Evolutionary conservation across 441 rosid genomes (phyloP).

Genomic region (Euphorbia celastroides): DNA sequence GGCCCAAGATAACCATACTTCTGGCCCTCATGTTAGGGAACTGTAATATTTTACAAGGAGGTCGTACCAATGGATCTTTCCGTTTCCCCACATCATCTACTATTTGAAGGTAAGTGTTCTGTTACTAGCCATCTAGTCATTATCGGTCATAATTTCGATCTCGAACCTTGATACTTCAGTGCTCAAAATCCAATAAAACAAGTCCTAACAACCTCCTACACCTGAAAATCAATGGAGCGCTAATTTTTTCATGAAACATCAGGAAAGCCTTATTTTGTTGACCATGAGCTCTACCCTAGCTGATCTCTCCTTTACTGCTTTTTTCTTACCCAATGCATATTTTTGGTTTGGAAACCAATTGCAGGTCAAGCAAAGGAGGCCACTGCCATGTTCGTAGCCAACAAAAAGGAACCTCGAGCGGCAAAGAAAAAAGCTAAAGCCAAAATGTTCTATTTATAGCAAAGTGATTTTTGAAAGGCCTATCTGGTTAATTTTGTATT

Average conservation of each 20-base stretch:
- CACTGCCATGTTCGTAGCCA: neutral
- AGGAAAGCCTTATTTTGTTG: neutral
- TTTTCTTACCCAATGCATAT: neutral
- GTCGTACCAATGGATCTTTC: neutral
- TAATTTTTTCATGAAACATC: neutral
- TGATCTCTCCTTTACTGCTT: neutral
- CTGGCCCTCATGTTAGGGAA: neutral
- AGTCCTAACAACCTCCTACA: neutral
- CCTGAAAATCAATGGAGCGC: neutral
- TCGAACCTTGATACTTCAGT: neutral
- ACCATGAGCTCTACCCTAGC: neutral
- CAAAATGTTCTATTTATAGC: neutral
- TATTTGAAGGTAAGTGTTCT: neutral
- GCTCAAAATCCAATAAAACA: neutral
- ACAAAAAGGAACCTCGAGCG: neutral
- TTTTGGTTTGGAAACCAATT: too few species aligned
- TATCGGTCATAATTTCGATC: neutral
- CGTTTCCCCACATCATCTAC: neutral
- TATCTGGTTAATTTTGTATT: neutral
- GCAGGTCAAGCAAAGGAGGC: neutral
- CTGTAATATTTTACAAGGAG: neutral
- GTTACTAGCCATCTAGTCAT: constrained; percentile 4
- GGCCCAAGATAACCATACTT: neutral
- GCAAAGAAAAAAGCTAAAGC: neutral
- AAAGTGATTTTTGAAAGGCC: neutral